Evolutionary conservation across 148 eudicot species (phyloP).

Genomic region (Simmondsia chinensis): DNA sequence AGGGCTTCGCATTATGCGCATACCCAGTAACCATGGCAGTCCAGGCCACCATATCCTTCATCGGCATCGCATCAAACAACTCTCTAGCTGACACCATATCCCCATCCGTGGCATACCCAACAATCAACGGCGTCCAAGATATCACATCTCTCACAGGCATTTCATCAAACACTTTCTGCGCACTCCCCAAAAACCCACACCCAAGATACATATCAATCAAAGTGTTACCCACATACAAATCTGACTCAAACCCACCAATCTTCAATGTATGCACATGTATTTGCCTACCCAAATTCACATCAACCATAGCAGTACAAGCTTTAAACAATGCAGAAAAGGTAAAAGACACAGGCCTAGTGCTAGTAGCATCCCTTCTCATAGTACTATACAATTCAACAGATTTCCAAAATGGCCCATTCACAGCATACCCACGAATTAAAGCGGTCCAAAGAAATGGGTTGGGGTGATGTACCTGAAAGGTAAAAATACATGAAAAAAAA

Average conservation of each 20-base stretch:
- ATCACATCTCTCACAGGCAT: conserved; percentile 41
- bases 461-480: conserved; percentile 24
- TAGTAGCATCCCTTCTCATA: conserved; percentile 28
- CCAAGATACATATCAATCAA: conserved; percentile 43
- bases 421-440: conserved; percentile 35
- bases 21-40: conserved; percentile 36
- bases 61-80: conserved; percentile 38
- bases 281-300: conserved; percentile 28
- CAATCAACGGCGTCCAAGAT: conserved; percentile 37
- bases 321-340: conserved; percentile 41
- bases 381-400: conserved; percentile 13
- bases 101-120: conserved; percentile 31
- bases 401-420: conserved; percentile 15
- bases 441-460: conserved; percentile 46
- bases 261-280: conserved; percentile 32
- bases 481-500: too few relatives aligned
- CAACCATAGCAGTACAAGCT: conserved; percentile 17
- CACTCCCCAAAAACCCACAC: conserved; percentile 33
- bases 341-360: conserved; percentile 21
- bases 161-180: conserved; percentile 46
- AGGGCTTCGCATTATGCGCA: conserved; percentile 39
- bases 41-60: conserved; percentile 37
- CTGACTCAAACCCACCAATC: conserved; percentile 39
- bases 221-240: conserved; percentile 28
- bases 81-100: conserved; percentile 32